Evolutionary conservation across 2,329 filamentous ascomycete species (phyloP).

Genomic region (Gnomoniopsis sp.): DNA sequence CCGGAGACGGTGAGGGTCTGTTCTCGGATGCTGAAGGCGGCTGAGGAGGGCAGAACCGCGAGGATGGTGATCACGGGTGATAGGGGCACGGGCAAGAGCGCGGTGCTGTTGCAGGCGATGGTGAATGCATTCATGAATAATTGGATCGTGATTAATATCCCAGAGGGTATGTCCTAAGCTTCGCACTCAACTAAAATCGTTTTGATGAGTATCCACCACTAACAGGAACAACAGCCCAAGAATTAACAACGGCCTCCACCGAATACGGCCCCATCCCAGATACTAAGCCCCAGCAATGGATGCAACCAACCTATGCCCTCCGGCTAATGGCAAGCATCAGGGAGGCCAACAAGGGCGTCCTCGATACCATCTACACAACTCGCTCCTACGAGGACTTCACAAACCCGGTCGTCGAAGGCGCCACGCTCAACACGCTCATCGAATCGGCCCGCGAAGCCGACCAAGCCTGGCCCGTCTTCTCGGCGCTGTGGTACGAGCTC

Average conservation of each 20-base stretch:
- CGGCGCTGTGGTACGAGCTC: constrained; percentile 79
- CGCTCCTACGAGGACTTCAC: constrained; percentile 41
- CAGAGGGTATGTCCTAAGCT: constrained; percentile 66
- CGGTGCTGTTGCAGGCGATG: constrained; percentile 80
- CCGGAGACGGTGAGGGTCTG: constrained; percentile 72
- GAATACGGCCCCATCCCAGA: constrained; percentile 71
- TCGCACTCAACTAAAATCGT: not conserved
- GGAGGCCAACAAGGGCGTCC: constrained; percentile 66
- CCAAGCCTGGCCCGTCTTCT: constrained; percentile 75
- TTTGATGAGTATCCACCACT: too few relatives aligned
- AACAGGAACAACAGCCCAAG: constrained; percentile 56
- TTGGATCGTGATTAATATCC: constrained; percentile 86
- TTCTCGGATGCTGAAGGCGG: constrained; percentile 57
- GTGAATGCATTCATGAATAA: constrained; percentile 75
- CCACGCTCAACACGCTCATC: constrained; percentile 67
- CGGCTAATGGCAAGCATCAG: constrained; percentile 70
- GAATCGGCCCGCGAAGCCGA: constrained; percentile 72
- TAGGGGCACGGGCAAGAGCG: constrained; percentile 79
- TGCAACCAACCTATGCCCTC: constrained; percentile 75
- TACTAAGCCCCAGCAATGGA: constrained; percentile 59
- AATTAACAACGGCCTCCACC: constrained; percentile 75
- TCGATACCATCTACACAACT: constrained; percentile 48
- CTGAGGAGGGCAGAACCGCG: constrained; percentile 50
- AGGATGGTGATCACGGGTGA: constrained; percentile 70
- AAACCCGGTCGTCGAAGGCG: constrained; percentile 50